Evolutionary conservation across 805 yeast species (phyloP).

Genomic region (Saturnispora serradocipensis): DNA sequence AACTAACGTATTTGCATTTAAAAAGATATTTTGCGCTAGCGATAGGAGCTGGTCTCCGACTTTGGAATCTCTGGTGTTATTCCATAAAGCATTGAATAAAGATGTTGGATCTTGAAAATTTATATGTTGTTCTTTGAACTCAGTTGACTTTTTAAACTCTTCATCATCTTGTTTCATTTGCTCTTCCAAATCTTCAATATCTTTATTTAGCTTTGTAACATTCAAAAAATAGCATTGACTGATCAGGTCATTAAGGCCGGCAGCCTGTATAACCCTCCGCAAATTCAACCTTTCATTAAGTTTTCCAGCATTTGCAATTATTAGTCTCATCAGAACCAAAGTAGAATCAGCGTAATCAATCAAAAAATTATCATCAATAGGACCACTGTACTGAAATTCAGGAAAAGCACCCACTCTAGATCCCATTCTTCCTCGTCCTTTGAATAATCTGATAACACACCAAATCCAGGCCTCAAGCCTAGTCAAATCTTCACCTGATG

Average conservation of each 20-base stretch:
- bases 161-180: constrained; percentile 35
- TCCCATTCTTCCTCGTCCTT: constrained; percentile 82
- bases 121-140: constrained; percentile 33
- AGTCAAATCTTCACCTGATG: constrained; percentile 19
- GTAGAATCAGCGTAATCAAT: constrained; percentile 45
- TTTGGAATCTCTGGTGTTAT: constrained; percentile 45
- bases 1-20: constrained; percentile 33
- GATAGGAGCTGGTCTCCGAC: constrained; percentile 52
- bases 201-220: constrained; percentile 34
- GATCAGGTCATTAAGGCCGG: constrained; percentile 33
- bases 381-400: constrained; percentile 52
- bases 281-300: constrained; percentile 37
- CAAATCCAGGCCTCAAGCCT: constrained; percentile 30
- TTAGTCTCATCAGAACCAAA: constrained; percentile 40
- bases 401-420: constrained; percentile 89
- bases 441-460: constrained; percentile 22
- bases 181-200: constrained; percentile 32
- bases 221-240: constrained; percentile 31
- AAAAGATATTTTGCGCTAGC: constrained; percentile 56
- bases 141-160: constrained; percentile 31
- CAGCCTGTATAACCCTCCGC: constrained; percentile 35
- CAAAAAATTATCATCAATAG: constrained; percentile 51
- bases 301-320: constrained; percentile 32
- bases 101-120: constrained; percentile 68
- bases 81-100: constrained; percentile 50